Evolutionary conservation across 73 alveolate genomes (phyloP).

Genomic region (Paramecium bursaria): DNA sequence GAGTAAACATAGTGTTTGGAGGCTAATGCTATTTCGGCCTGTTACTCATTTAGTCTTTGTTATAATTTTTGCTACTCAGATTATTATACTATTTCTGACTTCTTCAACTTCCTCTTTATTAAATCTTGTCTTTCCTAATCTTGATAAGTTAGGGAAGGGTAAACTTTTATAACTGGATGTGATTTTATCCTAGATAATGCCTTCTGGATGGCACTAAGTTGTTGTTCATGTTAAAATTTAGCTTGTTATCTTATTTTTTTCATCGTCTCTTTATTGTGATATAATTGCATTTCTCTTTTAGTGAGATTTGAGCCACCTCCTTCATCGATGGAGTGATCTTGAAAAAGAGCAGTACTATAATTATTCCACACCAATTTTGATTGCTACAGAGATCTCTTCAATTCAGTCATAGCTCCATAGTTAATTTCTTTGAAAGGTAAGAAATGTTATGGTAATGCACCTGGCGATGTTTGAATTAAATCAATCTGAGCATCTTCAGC

Average conservation of each 20-base stretch:
- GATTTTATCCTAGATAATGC: conserved; percentile 11
- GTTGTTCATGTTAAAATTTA: background rate
- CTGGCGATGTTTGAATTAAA: conserved; percentile 20
- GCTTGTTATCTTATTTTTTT: background rate
- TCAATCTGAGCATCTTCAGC: conserved; percentile 4
- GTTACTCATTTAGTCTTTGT: background rate
- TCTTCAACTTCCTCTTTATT: background rate
- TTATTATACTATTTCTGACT: conserved; percentile 13
- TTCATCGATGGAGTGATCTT: conserved; percentile 19
- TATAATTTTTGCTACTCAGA: conserved; percentile 11
- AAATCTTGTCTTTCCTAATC: background rate
- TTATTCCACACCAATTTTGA: conserved; percentile 31
- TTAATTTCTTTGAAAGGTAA: conserved; percentile 16
- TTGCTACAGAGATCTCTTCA: conserved; percentile 12
- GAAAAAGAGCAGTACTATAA: conserved; percentile 20
- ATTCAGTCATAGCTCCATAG: conserved; percentile 21
- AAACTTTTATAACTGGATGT: background rate
- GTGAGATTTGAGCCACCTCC: background rate
- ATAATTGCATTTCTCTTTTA: conserved; percentile 25
- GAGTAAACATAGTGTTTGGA: background rate
- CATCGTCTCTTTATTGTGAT: conserved; percentile 18
- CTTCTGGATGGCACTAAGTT: conserved; percentile 7
- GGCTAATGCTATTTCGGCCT: background rate
- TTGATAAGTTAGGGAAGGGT: conserved; percentile 8
- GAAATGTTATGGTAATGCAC: background rate